A percentile compares a stretch with the other conserved stretches of the same genome.
phyloP scores from a whole-genome alignment of 805 yeast species.

The Saccharomycopsis babjevae region DNA sequence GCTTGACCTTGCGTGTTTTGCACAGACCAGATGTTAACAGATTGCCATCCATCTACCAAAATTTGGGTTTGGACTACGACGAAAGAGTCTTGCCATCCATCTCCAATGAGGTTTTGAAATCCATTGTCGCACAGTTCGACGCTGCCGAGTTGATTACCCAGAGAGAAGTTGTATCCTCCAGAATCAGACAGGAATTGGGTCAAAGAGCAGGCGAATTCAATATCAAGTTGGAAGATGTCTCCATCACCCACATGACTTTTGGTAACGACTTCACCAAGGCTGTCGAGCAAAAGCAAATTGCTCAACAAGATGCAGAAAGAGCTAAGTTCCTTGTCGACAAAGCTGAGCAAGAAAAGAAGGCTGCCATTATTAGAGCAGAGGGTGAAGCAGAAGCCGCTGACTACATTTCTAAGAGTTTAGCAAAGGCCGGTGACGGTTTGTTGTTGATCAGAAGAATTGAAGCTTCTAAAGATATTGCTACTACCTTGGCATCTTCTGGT shows the following conservation, averaged over 20 bases:
- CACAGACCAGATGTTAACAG: conserved; percentile 85
- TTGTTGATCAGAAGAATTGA: conserved; percentile 89
- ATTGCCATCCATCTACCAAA: conserved; percentile 82
- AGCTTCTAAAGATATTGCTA: conserved; percentile 93
- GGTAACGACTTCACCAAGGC: conserved; percentile 96
- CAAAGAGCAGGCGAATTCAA: conserved; percentile 80
- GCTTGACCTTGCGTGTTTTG: conserved; percentile 82
- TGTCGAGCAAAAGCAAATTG: conserved; percentile 97
- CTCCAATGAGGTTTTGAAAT: conserved; percentile 83
- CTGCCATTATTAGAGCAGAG: conserved; percentile 91
- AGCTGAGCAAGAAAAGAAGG: conserved; percentile 96
- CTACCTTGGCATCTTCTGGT: conserved; percentile 69
- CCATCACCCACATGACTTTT: conserved; percentile 95
- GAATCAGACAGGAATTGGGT: conserved; percentile 78
- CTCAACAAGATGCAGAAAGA: conserved; percentile 98
- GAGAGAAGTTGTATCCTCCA: conserved; percentile 86
- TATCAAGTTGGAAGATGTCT: conserved; percentile 89
- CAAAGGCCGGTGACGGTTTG: conserved; percentile 93
- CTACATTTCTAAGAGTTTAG: conserved; percentile 81
- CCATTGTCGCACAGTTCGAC: conserved; percentile 88
- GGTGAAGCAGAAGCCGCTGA: conserved; percentile 99
- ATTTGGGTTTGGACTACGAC: conserved; percentile 87
- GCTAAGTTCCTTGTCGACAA: conserved; percentile 88
- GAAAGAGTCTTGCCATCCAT: conserved; percentile 88
- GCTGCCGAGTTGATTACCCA: conserved; percentile 96